Conservation (phyloP, 495 filamentous ascomycete species). For the Chaetomidium leptoderma region DNA sequence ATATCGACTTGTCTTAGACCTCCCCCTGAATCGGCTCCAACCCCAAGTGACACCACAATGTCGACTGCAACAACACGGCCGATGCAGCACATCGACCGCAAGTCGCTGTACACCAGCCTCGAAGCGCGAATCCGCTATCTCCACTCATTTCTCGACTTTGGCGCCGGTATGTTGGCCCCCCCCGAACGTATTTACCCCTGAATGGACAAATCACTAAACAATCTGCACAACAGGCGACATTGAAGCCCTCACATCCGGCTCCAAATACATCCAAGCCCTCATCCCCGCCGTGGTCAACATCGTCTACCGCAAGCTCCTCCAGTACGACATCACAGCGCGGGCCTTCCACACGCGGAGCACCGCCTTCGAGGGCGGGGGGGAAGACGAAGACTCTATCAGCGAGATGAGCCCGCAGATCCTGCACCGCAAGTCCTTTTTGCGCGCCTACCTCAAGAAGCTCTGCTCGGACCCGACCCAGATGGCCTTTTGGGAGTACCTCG, state of each 20-base stretch:
- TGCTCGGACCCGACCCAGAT: constrained; percentile 66
- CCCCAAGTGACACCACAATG: constrained; percentile 23
- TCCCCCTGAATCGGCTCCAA: neutral
- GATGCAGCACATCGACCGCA: constrained; percentile 62
- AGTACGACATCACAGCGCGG: constrained; percentile 70
- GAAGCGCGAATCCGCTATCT: constrained; percentile 65
- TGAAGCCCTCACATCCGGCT: constrained; percentile 59
- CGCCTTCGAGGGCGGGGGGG: constrained; percentile 58
- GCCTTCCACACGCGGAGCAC: constrained; percentile 65
- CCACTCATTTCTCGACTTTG: constrained; percentile 69
- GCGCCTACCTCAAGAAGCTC: constrained; percentile 64
- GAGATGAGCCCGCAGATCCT: constrained; percentile 67
- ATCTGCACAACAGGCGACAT: constrained; percentile 51
- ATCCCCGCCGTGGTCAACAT: constrained; percentile 70
- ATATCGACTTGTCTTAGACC: too few species aligned
- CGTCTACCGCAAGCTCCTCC: constrained; percentile 72
- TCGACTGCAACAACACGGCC: constrained; percentile 25
- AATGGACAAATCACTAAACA: neutral
- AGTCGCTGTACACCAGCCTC: constrained; percentile 62
- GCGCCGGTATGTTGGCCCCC: constrained; percentile 48
- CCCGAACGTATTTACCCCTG: neutral
- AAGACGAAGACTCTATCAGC: constrained; percentile 50
- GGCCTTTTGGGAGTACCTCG: constrained; percentile 74
- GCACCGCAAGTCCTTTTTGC: constrained; percentile 71
- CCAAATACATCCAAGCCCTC: constrained; percentile 68